Base-by-base conservation (phyloP, 768 basidiomycete species). In the Termitomyces bulborhizus region DNA sequence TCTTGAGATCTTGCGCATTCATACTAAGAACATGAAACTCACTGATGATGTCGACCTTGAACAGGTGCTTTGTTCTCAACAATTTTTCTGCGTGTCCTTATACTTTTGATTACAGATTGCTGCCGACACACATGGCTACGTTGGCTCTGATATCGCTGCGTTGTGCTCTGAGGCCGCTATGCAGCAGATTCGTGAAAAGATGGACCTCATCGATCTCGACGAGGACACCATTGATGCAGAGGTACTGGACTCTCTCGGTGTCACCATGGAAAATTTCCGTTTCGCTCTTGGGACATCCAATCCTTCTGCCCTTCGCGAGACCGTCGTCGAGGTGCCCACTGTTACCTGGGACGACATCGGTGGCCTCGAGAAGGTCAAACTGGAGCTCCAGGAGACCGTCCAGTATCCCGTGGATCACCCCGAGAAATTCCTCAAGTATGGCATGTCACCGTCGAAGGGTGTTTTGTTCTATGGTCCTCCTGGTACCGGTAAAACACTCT, bases 111-210 rank as follows among this genome's bases (percentile, higher is more conserved):
- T 44, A 2, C 69, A 96, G 89, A 98, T 99, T 62, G 97, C 97
- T 49, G 94, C 95, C 50, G 97, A 99, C 69, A 99, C 97, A 6
- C 97, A 99, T 70, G 97, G 97, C 72, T 98, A 98, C 66, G 97
- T 99, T 63, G 97, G 97, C 69, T 97, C 97, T 37, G 97, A 99
- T 79, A 69, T 99, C 55, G 97, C 97, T 26, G 90, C 97, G 11
- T 81, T 99, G 49, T 99, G 97, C 71, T 98, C 97, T 2, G 97
- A 99, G 70, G 97, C 97, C 53, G 97, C 97, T 45, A 99, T 99
- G 97, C 97, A 99, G 76, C 97, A 99, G 70, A 99, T 99, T 60
- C 91, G 97, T 69, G 97, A 99, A 76, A 99, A 99, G 84, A 98
- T 99, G 96, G 95, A 98, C 63, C 75, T 93, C 62, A 93, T 96